phyloP scores from a whole-genome alignment of 768 basidiomycete species.

The Guyanaporus albipodus region DNA sequence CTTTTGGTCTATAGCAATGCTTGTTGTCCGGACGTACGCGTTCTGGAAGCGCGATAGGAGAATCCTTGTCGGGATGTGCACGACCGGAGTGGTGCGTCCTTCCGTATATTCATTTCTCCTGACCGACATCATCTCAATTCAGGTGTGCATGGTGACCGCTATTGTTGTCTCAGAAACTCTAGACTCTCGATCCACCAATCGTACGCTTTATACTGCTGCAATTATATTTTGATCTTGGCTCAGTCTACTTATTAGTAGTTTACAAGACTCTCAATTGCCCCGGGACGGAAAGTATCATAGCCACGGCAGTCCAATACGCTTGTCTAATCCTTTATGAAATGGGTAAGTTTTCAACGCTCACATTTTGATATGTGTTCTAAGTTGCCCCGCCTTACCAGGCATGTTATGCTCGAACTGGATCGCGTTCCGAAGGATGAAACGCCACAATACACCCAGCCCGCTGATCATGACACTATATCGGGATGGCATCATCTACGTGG shows the following conservation, averaged over 20 bases:
- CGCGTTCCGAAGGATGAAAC: slow-evolving; percentile 16
- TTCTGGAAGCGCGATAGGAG: slow-evolving; percentile 17
- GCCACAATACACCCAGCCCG: slow-evolving; percentile 3
- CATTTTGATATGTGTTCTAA: not conserved
- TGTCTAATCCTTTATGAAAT: slow-evolving; percentile 17
- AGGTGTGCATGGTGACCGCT: slow-evolving; percentile 6
- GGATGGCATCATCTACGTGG: slow-evolving; percentile 19
- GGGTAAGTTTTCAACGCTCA: not conserved
- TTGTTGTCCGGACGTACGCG: slow-evolving; percentile 18
- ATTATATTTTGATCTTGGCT: not conserved
- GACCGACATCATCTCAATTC: not conserved
- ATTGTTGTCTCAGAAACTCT: slow-evolving; percentile 9
- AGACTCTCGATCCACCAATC: not conserved
- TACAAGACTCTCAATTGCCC: slow-evolving; percentile 10
- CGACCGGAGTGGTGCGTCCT: slow-evolving; percentile 8
- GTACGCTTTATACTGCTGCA: slow-evolving; percentile 1
- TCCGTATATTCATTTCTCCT: not conserved
- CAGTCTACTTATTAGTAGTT: slow-evolving; percentile 3
- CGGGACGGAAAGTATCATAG: slow-evolving; percentile 1
- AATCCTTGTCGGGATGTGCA: slow-evolving; percentile 15
- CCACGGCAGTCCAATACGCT: slow-evolving; percentile 7
- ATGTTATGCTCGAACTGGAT: slow-evolving; percentile 16
- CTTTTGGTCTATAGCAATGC: slow-evolving; percentile 6
- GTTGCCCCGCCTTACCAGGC: slow-evolving; percentile 2
- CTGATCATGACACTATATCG: slow-evolving; percentile 13